phyloP scores from a whole-genome alignment of 1,284 basidiomycete genomes.

The Sporisorium graminicola region DNA sequence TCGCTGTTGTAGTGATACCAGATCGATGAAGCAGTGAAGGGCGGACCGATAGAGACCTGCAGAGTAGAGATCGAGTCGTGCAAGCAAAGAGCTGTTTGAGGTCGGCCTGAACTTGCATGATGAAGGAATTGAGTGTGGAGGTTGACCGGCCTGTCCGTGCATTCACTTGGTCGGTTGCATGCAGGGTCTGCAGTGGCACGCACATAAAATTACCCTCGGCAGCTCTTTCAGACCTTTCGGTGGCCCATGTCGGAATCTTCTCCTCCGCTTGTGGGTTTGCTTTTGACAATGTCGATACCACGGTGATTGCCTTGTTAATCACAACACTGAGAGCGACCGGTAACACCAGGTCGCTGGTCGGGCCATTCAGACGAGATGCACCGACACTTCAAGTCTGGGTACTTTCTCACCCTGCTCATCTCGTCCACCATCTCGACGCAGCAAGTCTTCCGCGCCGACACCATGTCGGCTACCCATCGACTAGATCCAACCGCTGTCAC shows the following conservation, averaged over 20 bases:
- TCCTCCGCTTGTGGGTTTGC: background rate
- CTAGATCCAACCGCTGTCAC: background rate
- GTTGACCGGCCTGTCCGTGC: conserved; percentile 11
- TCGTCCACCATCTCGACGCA: conserved; percentile 23
- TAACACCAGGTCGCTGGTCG: background rate
- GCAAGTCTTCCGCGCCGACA: conserved; percentile 15
- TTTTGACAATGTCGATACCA: background rate
- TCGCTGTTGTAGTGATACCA: background rate
- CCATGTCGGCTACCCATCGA: too few species aligned
- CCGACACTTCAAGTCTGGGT: conserved; percentile 48
- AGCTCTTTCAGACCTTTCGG: background rate
- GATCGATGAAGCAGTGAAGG: background rate
- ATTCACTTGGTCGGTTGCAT: conserved; percentile 4
- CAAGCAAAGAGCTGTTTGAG: background rate
- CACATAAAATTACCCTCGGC: background rate
- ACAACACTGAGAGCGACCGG: too few species aligned
- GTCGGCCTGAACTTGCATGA: background rate
- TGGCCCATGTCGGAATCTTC: background rate
- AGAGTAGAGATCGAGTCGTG: background rate
- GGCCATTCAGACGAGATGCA: background rate
- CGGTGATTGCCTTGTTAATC: background rate
- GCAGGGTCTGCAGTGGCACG: conserved; percentile 16
- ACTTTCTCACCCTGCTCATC: conserved; percentile 14
- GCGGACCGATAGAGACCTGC: background rate
- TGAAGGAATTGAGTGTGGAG: conserved; percentile 16